Evolutionary conservation across 352 stramenopile genomes (phyloP), one percentile per base, ranked within the genome.

Genomic region (Globisporangium middletonii): DNA sequence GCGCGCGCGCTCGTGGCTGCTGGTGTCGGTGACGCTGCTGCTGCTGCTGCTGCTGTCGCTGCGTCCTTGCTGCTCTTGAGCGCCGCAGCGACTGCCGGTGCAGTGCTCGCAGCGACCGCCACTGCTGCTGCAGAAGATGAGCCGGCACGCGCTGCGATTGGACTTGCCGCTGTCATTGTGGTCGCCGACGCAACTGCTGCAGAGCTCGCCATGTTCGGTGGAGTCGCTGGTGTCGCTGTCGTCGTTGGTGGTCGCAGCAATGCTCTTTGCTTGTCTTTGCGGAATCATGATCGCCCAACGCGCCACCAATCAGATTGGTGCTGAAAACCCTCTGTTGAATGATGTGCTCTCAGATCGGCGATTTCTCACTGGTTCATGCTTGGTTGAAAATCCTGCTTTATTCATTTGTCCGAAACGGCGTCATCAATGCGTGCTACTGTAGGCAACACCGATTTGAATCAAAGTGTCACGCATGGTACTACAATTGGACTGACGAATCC

Each of bases 1-100:
- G 49, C 52, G 19, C 47, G 55, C 37, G 55, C 47, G 47, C 55
- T 55, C 37, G 47, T 62, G 7, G 55, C 55, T 18, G 55, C 28
- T 19, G 47, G 55, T 13, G 54, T 59, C 30, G 50, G 54, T 27
- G 8, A 11, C 15, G 18, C 19, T 2, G 30, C 12, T 23, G 23
- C 23, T 23, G 23, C 23, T 23, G 23, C 23, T 23, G 23, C 23
- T 23, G 23, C 23, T 23, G 23, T 23, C 23, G 23, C 23, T 1
- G 43, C 44, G 13, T 52, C 54, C 28, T 59, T 53, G 33, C 9
- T 48, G 43, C 43, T 48, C 44, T 53, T 59, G 44, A 63, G 57
- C 15, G 57, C 57, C 5, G 50, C 49, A 9, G 45, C 57, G 16
- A 44, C 57, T 4, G 42, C 42, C 6, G 50, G 44, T 28, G 51